Percentiles rank a stretch among this genome's conserved stretches.
Conservation (phyloP, 2,329 filamentous ascomycete species). For the Chrysosporium queenslandicum region DNA sequence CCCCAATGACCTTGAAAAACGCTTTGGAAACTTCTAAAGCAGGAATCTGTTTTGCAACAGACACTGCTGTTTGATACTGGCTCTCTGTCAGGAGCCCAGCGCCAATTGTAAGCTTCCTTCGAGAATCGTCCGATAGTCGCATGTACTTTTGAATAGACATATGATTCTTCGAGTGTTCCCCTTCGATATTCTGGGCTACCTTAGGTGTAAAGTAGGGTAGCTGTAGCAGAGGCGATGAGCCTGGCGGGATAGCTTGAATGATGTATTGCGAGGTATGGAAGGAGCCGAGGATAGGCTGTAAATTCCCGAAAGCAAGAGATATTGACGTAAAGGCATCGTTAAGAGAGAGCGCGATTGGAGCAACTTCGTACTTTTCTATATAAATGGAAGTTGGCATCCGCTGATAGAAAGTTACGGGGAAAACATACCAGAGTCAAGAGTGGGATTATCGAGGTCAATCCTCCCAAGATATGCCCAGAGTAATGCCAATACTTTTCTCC, state of each 20-base stretch:
- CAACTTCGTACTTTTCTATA: slow-evolving; percentile 72
- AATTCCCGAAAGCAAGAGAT: slow-evolving; percentile 75
- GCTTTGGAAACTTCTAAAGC: slow-evolving; percentile 76
- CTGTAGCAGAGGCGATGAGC: slow-evolving; percentile 78
- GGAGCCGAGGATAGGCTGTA: slow-evolving; percentile 68
- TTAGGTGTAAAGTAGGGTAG: slow-evolving; percentile 72
- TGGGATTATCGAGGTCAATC: slow-evolving; percentile 67
- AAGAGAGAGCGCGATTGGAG: slow-evolving; percentile 72
- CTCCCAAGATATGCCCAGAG: slow-evolving; percentile 93
- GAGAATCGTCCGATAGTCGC: slow-evolving; percentile 64
- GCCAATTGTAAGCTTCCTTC: slow-evolving; percentile 61
- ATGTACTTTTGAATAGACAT: slow-evolving; percentile 80
- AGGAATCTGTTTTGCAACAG: slow-evolving; percentile 74
- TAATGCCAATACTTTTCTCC: slow-evolving; percentile 77
- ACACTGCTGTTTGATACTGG: slow-evolving; percentile 66
- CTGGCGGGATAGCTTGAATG: slow-evolving; percentile 79
- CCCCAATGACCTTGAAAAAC: slow-evolving; percentile 97
- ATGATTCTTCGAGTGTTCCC: slow-evolving; percentile 60
- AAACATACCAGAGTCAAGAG: slow-evolving; percentile 54
- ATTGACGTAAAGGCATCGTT: slow-evolving; percentile 83
- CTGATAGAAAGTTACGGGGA: not conserved
- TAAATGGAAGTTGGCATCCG: slow-evolving; percentile 14
- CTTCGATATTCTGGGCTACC: slow-evolving; percentile 38
- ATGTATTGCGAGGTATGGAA: slow-evolving; percentile 76
- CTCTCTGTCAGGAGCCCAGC: slow-evolving; percentile 59